Evolutionary conservation across 2,329 filamentous ascomycete genomes (phyloP).

Genomic region (Colletotrichum higginsianum): DNA sequence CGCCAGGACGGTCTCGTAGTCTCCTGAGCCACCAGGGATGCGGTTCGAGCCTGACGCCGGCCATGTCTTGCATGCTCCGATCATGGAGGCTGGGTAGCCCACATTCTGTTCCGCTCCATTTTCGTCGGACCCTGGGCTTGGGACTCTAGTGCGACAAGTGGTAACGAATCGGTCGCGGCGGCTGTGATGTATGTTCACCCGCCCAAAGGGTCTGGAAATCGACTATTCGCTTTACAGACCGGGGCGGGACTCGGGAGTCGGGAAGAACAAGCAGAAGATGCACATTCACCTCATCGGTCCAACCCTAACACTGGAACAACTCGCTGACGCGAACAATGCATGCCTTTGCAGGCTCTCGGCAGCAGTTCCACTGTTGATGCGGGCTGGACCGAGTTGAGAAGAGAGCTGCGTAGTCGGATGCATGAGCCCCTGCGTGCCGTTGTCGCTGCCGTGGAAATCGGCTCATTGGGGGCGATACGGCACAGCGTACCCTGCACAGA

Average conservation of each 20-base stretch:
- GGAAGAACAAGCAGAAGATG: conserved; percentile 13
- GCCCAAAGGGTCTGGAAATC: conserved; percentile 13
- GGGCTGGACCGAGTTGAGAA: conserved; percentile 31
- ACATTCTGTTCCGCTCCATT: conserved; percentile 38
- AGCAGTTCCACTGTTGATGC: conserved; percentile 34
- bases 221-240: conserved; percentile 20
- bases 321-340: conserved; percentile 4
- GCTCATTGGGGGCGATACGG: conserved; percentile 24
- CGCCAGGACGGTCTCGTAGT: conserved; percentile 16
- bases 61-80: conserved; percentile 38
- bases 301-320: not conserved
- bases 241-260: conserved; percentile 21
- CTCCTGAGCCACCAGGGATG: conserved; percentile 15
- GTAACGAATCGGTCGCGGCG: conserved; percentile 18
- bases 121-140: conserved; percentile 35
- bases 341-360: conserved; percentile 6
- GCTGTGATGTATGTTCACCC: conserved; percentile 20
- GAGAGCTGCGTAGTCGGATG: conserved; percentile 38
- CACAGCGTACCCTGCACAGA: conserved; percentile 28
- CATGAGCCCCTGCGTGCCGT: conserved; percentile 25
- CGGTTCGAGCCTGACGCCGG: conserved; percentile 14
- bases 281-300: conserved; percentile 22
- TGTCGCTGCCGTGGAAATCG: conserved; percentile 34
- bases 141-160: conserved; percentile 3
- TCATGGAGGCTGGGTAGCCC: conserved; percentile 36